Conservation (phyloP, 1,284 basidiomycete genomes). For the Neonothopanus nambi region DNA sequence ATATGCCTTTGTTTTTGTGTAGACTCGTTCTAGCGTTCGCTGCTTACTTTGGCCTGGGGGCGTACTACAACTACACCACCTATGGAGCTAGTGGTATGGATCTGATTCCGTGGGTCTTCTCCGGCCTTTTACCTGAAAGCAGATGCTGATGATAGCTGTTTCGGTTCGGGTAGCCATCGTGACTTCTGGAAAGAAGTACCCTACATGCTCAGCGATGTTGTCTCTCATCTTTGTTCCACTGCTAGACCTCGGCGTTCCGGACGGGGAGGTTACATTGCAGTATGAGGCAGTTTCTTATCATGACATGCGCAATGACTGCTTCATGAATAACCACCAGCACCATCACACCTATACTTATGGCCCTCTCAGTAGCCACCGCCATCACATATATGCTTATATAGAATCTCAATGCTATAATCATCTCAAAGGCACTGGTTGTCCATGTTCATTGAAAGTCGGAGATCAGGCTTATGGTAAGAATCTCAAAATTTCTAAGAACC, state of each 20-base stretch:
- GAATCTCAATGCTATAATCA: not conserved
- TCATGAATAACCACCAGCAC: slow-evolving; percentile 31
- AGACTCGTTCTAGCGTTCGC: slow-evolving; percentile 68
- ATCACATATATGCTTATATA: no score
- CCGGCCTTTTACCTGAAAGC: not conserved
- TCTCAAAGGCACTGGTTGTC: no score
- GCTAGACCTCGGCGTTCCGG: slow-evolving; percentile 64
- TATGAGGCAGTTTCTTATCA: slow-evolving; percentile 25
- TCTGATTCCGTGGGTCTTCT: slow-evolving; percentile 69
- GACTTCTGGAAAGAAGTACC: slow-evolving; percentile 88
- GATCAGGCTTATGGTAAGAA: no score
- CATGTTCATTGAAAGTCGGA: no score
- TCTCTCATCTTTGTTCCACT: slow-evolving; percentile 72
- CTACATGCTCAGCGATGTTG: slow-evolving; percentile 76
- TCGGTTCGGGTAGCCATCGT: slow-evolving; percentile 60
- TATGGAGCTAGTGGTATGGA: slow-evolving; percentile 80
- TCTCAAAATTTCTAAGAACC: no score
- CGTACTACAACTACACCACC: slow-evolving; percentile 82
- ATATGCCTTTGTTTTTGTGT: slow-evolving; percentile 8
- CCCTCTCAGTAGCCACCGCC: no score
- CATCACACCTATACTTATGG: slow-evolving; percentile 32
- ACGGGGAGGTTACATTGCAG: slow-evolving; percentile 74
- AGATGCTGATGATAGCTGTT: not conserved
- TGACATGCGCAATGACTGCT: no score
- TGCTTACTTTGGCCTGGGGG: slow-evolving; percentile 72